These are phyloP conservation scores for Solanum gracilifrons DNA, from an alignment of 257 asterid species.

Conservation along the genomic window DNA sequence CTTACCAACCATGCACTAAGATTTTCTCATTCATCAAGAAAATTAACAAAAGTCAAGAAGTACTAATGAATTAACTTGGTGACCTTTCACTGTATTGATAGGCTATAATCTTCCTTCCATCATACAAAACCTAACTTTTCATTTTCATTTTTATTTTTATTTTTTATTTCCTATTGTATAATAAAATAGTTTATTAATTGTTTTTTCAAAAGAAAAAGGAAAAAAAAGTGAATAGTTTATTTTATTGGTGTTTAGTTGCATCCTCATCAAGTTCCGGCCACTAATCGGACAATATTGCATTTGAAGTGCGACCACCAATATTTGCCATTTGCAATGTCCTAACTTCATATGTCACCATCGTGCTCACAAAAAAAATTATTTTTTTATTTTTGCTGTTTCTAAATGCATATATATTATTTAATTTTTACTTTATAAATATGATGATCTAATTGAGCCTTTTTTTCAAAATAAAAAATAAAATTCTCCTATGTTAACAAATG, in stretches of 20 bases:
- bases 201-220: neutral
- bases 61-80: neutral
- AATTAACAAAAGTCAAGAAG: neutral
- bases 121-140: slow-evolving; percentile 5
- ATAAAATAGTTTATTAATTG: neutral
- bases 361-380: neutral
- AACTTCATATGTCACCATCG: slow-evolving; percentile 1
- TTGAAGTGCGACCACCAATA: neutral
- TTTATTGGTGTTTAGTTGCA: neutral
- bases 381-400: neutral
- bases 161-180: neutral
- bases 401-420: neutral
- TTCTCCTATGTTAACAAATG: neutral
- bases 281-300: neutral
- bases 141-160: neutral
- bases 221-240: neutral
- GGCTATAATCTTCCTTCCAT: neutral
- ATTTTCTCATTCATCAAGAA: neutral
- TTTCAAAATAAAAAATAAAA: too few species aligned
- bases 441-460: neutral
- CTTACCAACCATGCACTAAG: slow-evolving; percentile 1
- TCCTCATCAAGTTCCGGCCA: slow-evolving; percentile 12
- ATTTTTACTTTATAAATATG: neutral
- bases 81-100: neutral
- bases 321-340: neutral